A percentile compares a stretch with the other conserved stretches of the same genome.
Evolutionary conservation across 495 filamentous ascomycete species (phyloP).

Genomic region (Thermothielavioides terrestris): DNA sequence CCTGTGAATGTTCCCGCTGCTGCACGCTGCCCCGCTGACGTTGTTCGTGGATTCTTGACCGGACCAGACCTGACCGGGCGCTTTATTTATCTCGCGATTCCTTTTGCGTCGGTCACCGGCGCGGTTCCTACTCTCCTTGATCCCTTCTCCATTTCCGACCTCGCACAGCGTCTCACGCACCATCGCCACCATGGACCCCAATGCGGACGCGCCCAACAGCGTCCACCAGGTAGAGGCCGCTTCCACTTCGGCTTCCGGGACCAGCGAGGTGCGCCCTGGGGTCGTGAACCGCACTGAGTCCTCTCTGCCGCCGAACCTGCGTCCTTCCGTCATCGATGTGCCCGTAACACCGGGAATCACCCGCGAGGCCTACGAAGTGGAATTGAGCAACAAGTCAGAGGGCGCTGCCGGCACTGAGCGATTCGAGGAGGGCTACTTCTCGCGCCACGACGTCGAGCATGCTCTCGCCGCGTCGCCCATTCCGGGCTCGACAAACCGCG

Average conservation of each 20-base stretch:
- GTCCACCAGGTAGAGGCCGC: slow-evolving; percentile 1
- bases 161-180: neutral
- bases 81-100: slow-evolving; percentile 4
- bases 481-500: slow-evolving; percentile 1
- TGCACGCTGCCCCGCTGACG: slow-evolving; percentile 7
- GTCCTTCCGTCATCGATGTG: slow-evolving; percentile 24
- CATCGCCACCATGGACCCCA: slow-evolving; percentile 2
- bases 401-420: neutral
- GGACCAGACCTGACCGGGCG: too few species aligned
- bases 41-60: slow-evolving; percentile 1
- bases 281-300: slow-evolving; percentile 16
- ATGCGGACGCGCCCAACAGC: slow-evolving; percentile 1
- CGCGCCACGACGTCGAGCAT: slow-evolving; percentile 22
- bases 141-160: neutral
- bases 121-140: neutral
- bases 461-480: slow-evolving; percentile 18
- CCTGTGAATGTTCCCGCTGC: slow-evolving; percentile 3
- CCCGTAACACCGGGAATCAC: slow-evolving; percentile 45
- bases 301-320: slow-evolving; percentile 29
- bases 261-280: neutral
- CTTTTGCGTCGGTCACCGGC: neutral
- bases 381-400: slow-evolving; percentile 5
- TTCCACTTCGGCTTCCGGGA: too few species aligned
- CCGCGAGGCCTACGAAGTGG: slow-evolving; percentile 27
- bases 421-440: slow-evolving; percentile 34